phyloP scores from a whole-genome alignment of 2,329 filamentous ascomycete species.

The Rhynchosporium agropyri region DNA sequence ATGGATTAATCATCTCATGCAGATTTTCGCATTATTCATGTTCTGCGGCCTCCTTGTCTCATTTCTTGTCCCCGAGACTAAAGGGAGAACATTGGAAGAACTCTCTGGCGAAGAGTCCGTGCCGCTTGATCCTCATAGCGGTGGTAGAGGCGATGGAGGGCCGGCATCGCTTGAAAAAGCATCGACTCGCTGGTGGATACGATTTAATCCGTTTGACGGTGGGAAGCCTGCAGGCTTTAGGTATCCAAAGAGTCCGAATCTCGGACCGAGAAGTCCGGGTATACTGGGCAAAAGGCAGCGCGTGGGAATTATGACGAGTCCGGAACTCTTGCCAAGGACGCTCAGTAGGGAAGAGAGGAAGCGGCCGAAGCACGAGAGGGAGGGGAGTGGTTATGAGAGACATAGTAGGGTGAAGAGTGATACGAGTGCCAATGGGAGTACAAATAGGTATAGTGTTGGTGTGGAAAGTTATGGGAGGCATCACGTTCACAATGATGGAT shows the following conservation, averaged over 20 bases:
- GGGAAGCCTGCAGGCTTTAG: conserved; percentile 36
- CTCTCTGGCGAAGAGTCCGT: conserved; percentile 61
- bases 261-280: conserved; percentile 28
- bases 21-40: conserved; percentile 83
- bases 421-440: conserved; percentile 24
- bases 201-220: conserved; percentile 31
- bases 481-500: conserved; percentile 28
- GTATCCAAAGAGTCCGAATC: conserved; percentile 20
- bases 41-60: conserved; percentile 68
- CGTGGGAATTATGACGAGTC: conserved; percentile 37
- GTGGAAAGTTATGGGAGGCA: conserved; percentile 25
- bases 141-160: neutral
- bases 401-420: conserved; percentile 24
- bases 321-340: conserved; percentile 30
- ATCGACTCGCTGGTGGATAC: conserved; percentile 1
- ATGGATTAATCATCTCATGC: conserved; percentile 74
- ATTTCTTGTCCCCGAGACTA: conserved; percentile 76
- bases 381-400: neutral
- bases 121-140: conserved; percentile 8
- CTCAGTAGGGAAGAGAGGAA: conserved; percentile 11
- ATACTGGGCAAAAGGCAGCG: conserved; percentile 31
- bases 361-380: conserved; percentile 10
- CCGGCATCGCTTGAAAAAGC: neutral
- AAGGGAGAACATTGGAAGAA: conserved; percentile 72
- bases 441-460: conserved; percentile 24